These are phyloP conservation scores for Malus sylvestris DNA, from an alignment of 306 rosid genomes.

Conservation along the genomic window DNA sequence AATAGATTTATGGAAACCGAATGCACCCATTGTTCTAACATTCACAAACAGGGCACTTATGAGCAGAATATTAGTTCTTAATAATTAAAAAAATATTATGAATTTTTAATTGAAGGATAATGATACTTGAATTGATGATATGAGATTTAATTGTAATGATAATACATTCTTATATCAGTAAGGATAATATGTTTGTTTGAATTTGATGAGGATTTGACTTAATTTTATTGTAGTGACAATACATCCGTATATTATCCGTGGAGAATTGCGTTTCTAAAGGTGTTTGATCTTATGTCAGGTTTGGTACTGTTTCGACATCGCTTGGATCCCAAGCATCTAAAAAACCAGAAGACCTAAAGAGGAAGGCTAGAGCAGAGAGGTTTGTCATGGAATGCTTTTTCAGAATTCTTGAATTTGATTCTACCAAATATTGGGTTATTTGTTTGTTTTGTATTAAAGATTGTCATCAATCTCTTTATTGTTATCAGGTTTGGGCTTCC, in stretches of 20 bases:
- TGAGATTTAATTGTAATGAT: background rate
- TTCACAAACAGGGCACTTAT: background rate
- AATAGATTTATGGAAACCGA: background rate
- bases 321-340: conserved; percentile 43
- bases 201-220: background rate
- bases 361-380: conserved; percentile 94
- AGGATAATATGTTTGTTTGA: background rate
- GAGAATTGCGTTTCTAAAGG: background rate
- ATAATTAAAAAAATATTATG: background rate
- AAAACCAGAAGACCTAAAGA: conserved; percentile 58
- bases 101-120: background rate
- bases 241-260: too few relatives aligned
- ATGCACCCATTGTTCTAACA: background rate
- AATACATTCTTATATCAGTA: background rate
- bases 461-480: background rate
- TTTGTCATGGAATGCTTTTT: conserved; percentile 8
- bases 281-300: conserved; percentile 30
- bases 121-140: background rate
- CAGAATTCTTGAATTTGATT: background rate
- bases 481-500: conserved; percentile 64
- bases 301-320: conserved; percentile 41
- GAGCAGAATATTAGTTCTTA: background rate
- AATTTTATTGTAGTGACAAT: too few relatives aligned
- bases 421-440: background rate
- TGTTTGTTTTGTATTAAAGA: background rate